Base-by-base conservation (phyloP, 768 basidiomycete species). In the Agrocybe pediades region DNA sequence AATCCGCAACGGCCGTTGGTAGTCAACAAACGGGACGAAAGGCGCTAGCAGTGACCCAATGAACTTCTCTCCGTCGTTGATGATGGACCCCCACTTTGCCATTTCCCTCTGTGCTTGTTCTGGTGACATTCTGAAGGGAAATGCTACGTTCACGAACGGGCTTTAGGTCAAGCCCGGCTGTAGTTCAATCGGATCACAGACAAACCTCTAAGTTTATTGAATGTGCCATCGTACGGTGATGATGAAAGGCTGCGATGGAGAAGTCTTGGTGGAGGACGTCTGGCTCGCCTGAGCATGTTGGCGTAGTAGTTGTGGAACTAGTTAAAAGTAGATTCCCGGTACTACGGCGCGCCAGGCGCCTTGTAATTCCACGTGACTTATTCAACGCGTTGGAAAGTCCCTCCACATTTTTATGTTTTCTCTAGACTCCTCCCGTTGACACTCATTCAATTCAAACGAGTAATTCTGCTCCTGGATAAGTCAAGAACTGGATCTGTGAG, bases 81-180 rank as follows among this genome's bases (percentile, higher is more conserved):
- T 23, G 21, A 41, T 36, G 16, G 71, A 66, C 43, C 73, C 66
- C 58, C 67, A 61, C 23, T 70, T 66, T 19, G 69, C 74, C 48
- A 82, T 58, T 19, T 71, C 68, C 21, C 62, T 49, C 41, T 78
- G 71, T 16, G 80, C 83, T 42, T 76, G 70, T 40, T 78, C 71
- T 17, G 74, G 71, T 9, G 80, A 74, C 41, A 82, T 53, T 8
- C 64, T 67, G 63, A 85, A 85, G 1, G 83, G 83, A 59, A 76
- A 75, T 2, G 81, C 84, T 85, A 41, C n/a, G 30, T 45, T 23
- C 45, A 19, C 33, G 41, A 52, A 33, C 23, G 36, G 30, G 8
- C 24, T 24, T 19, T 30, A 23, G 23, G 33, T 48, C 49, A 26
- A 36, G 29, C 20, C 26, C 21, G 33, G 41, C 9, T 29, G 23